Base-by-base conservation (phyloP, 2,329 filamentous ascomycete species). In the Diplodia mutila region DNA sequence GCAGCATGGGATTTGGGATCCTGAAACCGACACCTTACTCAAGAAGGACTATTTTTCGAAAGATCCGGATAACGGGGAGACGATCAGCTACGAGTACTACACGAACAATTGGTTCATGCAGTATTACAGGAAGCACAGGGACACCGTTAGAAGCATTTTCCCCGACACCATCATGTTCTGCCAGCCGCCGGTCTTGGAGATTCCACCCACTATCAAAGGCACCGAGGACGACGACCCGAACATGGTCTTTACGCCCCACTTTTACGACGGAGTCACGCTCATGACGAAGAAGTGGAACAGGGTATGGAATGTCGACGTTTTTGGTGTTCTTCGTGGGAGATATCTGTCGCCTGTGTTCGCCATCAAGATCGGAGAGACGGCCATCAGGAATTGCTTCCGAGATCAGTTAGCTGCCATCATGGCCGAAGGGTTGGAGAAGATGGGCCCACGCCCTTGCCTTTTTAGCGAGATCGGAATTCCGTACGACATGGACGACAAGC, bases 241-340 rank as follows among this genome's bases (percentile, higher is more conserved):
- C 70, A 90, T 98, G 86, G 91, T 94, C 2, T 98, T 97, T 77
- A 90, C 95, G 11, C 93, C 94, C 1, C 95, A 99, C 79, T 99
- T 92, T 77, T 99, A 99, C 78, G 95, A 99, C 73, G 95, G 95
- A 12, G 91, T 99, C 67, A 99, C 95, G 0, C 84, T 99, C 4
- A 91, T 99, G 86, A 98, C 93, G 14, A 99, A 99, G 81, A 97
- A 97, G 78, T 99, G 95, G 95, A 99, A 98, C 76, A 91, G 94
- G 48, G 89, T 91, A 18, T 99, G 95, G 91, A 99, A 99, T 72
- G 91, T 99, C 8, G 95, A 99, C 76, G 92, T 99, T 4, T 89
- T 99, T 61, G 95, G 95, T 2, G 87, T 99, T 16, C 83, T 99
- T 52, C 90, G 95, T 54, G 95, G 95, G 14, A 90, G 90, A 71